Conservation (phyloP, 768 basidiomycete genomes). For the Amanita rubescens region DNA sequence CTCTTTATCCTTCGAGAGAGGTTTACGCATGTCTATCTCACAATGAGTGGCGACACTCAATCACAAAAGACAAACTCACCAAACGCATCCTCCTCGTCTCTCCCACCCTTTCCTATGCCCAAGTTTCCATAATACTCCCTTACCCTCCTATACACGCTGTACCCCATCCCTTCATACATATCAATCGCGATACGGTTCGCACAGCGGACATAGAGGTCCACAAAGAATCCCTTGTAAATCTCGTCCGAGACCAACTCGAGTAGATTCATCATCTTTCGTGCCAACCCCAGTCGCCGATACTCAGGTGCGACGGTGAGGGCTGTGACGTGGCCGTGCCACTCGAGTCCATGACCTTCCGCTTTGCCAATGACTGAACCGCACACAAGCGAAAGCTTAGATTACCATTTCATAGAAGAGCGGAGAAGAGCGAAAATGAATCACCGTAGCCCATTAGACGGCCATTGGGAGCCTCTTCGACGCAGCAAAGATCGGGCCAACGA, state of each 20-base stretch:
- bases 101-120: conserved; percentile 67
- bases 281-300: conserved; percentile 84
- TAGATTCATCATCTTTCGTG: conserved; percentile 76
- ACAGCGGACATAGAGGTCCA: conserved; percentile 93
- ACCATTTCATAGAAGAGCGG: conserved; percentile 1
- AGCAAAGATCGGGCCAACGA: conserved; percentile 89
- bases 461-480: conserved; percentile 71
- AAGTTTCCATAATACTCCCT: conserved; percentile 82
- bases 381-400: background rate
- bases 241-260: conserved; percentile 84
- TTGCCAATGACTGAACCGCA: conserved; percentile 91
- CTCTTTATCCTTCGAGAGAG: conserved; percentile 51
- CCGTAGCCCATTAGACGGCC: conserved; percentile 92
- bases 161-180: conserved; percentile 92
- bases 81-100: conserved; percentile 86
- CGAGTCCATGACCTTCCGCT: conserved; percentile 66
- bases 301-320: conserved; percentile 92
- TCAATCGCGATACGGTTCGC: conserved; percentile 76
- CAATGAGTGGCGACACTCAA: background rate
- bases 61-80: conserved; percentile 42
- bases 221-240: conserved; percentile 79
- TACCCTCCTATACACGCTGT: conserved; percentile 88
- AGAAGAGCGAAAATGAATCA: conserved; percentile 27
- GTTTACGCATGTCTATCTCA: conserved; percentile 64
- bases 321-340: conserved; percentile 95